Evolutionary conservation across 805 yeast species (phyloP).

Genomic region (Candida odintsovae): DNA sequence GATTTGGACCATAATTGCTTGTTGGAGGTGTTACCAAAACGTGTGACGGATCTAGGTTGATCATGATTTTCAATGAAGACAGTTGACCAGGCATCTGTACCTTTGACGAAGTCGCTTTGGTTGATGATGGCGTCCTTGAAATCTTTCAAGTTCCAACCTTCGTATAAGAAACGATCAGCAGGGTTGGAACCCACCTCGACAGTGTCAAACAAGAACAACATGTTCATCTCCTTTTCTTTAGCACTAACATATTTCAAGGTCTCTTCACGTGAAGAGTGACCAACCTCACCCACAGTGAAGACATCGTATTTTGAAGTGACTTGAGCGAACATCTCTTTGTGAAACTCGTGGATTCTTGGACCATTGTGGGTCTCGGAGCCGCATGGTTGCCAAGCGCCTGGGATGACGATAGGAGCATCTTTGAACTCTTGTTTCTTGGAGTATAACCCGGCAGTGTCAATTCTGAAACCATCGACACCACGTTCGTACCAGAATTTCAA

Average conservation of each 20-base stretch:
- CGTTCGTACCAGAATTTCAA: conserved; percentile 48
- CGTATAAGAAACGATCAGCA: conserved; percentile 30
- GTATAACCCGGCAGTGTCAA: conserved; percentile 49
- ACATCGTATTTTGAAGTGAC: conserved; percentile 41
- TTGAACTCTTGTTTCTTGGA: conserved; percentile 40
- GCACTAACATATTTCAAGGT: conserved; percentile 37
- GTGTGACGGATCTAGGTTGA: conserved; percentile 47
- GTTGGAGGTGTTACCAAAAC: conserved; percentile 42
- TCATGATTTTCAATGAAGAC: conserved; percentile 54
- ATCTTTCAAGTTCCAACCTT: conserved; percentile 31
- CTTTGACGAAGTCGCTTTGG: conserved; percentile 35
- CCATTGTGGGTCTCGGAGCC: conserved; percentile 34
- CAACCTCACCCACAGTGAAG: conserved; percentile 56
- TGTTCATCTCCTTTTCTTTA: conserved; percentile 32
- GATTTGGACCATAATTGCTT: conserved; percentile 29
- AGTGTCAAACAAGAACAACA: conserved; percentile 33
- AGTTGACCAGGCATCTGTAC: conserved; percentile 53
- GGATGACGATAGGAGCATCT: conserved; percentile 44
- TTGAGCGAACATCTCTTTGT: conserved; percentile 41
- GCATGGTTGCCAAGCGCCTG: conserved; percentile 36
- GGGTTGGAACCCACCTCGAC: conserved; percentile 34
- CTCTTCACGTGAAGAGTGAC: conserved; percentile 35
- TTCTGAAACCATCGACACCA: conserved; percentile 56
- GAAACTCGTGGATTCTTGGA: conserved; percentile 54
- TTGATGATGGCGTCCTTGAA: conserved; percentile 35